Evolutionary conservation across 148 eudicot genomes (phyloP).

Genomic region (Suaeda aralocaspica): DNA sequence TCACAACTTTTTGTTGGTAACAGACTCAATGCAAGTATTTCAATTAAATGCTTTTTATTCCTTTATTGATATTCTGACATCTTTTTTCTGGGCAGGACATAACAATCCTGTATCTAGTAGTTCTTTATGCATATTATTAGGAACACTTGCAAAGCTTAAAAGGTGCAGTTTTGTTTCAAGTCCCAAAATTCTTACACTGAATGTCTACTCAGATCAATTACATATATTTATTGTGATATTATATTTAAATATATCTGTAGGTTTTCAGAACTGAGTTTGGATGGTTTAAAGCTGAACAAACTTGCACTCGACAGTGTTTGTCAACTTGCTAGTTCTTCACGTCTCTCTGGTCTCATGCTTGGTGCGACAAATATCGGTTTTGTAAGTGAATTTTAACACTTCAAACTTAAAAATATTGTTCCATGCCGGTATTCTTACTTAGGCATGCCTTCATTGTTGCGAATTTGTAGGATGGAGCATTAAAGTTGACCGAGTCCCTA

Average conservation of each 20-base stretch:
- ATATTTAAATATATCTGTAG: slow-evolving; percentile 29
- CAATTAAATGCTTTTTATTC: slow-evolving; percentile 11
- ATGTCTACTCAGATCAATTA: not conserved
- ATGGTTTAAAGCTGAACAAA: slow-evolving; percentile 69
- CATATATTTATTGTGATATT: slow-evolving; percentile 1
- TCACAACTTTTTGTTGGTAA: slow-evolving; percentile 72
- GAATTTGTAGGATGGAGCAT: slow-evolving; percentile 63
- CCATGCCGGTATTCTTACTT: not conserved
- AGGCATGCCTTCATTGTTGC: not conserved
- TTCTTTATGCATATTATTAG: slow-evolving; percentile 52
- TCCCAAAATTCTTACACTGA: not conserved
- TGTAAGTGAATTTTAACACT: slow-evolving; percentile 40
- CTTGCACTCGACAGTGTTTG: slow-evolving; percentile 63
- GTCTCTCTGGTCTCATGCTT: slow-evolving; percentile 69
- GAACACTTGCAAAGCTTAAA: slow-evolving; percentile 59
- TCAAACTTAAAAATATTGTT: not conserved
- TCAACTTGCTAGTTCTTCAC: slow-evolving; percentile 50
- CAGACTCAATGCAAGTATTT: slow-evolving; percentile 4
- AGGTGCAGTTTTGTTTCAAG: slow-evolving; percentile 33
- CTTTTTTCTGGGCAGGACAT: slow-evolving; percentile 53
- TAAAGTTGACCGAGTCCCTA: slow-evolving; percentile 57
- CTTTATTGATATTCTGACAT: slow-evolving; percentile 8
- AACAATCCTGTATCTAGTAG: slow-evolving; percentile 66
- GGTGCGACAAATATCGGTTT: slow-evolving; percentile 65
- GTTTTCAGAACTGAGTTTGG: slow-evolving; percentile 74